A percentile compares a stretch with the other conserved stretches of the same genome.
phyloP scores from a whole-genome alignment of 306 rosid genomes.

The Delonix regia region DNA sequence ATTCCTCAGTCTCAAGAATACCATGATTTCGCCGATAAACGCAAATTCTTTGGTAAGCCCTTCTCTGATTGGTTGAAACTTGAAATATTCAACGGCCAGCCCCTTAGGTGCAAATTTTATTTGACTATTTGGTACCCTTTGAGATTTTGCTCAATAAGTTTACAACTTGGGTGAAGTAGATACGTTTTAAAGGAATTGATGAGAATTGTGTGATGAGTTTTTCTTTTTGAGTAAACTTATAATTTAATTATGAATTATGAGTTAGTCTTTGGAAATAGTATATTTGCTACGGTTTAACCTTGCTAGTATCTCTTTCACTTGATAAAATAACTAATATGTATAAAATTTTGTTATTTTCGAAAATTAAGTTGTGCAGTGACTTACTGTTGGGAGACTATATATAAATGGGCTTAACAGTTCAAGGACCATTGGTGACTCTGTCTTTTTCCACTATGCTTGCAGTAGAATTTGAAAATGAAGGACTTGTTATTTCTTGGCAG shows the following conservation, averaged over 20 bases:
- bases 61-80: background rate
- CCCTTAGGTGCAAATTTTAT: no score
- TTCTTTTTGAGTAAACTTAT: background rate
- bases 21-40: constrained; percentile 84
- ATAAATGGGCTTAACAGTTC: no score
- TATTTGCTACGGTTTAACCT: no score
- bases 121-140: background rate
- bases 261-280: no score
- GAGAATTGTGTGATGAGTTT: background rate
- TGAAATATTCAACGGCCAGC: background rate
- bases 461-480: background rate
- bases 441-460: background rate
- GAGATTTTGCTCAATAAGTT: background rate
- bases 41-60: constrained; percentile 64
- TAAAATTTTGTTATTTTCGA: no score
- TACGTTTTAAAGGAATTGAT: background rate
- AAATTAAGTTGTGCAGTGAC: no score
- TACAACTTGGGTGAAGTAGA: background rate
- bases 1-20: constrained; percentile 81
- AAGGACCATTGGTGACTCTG: no score
- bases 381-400: no score
- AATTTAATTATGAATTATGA: no score
- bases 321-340: no score
- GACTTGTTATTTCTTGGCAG: constrained; percentile 40
- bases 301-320: no score